A percentile compares a stretch with the other conserved stretches of the same genome.
phyloP scores from a whole-genome alignment of 108 stramenopile species.

The Fragilariopsis cylindrus region DNA sequence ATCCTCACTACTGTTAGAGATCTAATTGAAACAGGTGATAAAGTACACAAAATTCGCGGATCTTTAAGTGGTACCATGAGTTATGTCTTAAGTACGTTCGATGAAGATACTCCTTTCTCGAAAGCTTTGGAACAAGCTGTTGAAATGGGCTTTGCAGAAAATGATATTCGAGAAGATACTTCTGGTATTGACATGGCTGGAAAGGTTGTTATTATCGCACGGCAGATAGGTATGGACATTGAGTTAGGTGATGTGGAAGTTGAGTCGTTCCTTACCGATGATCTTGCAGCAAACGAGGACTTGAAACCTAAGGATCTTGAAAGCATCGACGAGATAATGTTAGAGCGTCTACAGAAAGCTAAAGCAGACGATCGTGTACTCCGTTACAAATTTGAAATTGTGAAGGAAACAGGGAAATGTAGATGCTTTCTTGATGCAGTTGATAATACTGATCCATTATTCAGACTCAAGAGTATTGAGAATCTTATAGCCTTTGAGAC shows the following conservation, averaged over 20 bases:
- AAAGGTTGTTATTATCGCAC: slow-evolving; percentile 56
- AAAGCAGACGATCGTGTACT: slow-evolving; percentile 42
- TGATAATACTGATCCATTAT: slow-evolving; percentile 55
- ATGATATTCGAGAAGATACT: slow-evolving; percentile 61
- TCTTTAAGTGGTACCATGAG: slow-evolving; percentile 78
- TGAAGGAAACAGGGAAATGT: slow-evolving; percentile 54
- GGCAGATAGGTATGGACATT: slow-evolving; percentile 45
- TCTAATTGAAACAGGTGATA: slow-evolving; percentile 66
- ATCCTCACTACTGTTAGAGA: slow-evolving; percentile 75
- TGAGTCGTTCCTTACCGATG: slow-evolving; percentile 65
- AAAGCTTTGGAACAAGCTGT: slow-evolving; percentile 63
- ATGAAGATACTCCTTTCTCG: slow-evolving; percentile 51
- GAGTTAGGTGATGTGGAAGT: slow-evolving; percentile 67
- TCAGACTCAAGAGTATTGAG: slow-evolving; percentile 60
- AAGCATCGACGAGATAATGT: slow-evolving; percentile 48
- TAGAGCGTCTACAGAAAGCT: slow-evolving; percentile 59
- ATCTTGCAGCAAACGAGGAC: slow-evolving; percentile 47
- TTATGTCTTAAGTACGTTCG: slow-evolving; percentile 58
- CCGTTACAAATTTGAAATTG: slow-evolving; percentile 83
- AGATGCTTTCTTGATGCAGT: slow-evolving; percentile 28
- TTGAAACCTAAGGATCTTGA: slow-evolving; percentile 49
- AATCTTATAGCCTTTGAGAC: slow-evolving; percentile 72
- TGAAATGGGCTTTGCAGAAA: slow-evolving; percentile 61
- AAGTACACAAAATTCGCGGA: slow-evolving; percentile 58
- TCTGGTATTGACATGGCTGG: slow-evolving; percentile 47